phyloP scores from a whole-genome alignment of 1,284 basidiomycete species.

The Cryptococcus sp. region DNA sequence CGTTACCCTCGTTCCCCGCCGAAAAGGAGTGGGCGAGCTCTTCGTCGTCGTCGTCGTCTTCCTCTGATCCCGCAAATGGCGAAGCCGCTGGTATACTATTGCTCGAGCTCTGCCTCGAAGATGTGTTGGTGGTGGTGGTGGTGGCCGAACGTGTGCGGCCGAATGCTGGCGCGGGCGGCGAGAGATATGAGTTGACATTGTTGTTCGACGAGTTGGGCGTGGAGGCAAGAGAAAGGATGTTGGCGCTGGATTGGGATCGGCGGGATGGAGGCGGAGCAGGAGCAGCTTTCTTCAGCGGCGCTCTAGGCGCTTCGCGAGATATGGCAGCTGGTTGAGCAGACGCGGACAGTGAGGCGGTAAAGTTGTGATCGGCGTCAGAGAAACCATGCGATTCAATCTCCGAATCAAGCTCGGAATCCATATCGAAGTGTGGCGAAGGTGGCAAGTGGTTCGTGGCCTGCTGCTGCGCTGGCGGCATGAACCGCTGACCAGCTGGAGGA shows the following conservation, averaged over 20 bases:
- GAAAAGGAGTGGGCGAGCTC: background rate
- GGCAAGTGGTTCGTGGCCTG: constrained; percentile 14
- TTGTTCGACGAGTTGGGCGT: constrained; percentile 5
- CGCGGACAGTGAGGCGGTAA: constrained; percentile 29
- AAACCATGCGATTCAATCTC: constrained; percentile 24
- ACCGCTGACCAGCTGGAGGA: constrained; percentile 15
- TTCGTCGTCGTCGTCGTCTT: constrained; percentile 21
- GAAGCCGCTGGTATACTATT: constrained; percentile 22
- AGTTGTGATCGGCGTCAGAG: constrained; percentile 34
- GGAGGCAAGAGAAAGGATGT: constrained; percentile 18
- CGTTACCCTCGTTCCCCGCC: background rate
- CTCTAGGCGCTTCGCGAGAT: constrained; percentile 2
- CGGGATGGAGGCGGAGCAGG: constrained; percentile 58
- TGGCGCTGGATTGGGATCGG: constrained; percentile 35
- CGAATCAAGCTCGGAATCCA: constrained; percentile 30
- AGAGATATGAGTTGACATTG: constrained; percentile 9
- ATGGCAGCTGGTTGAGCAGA: constrained; percentile 22
- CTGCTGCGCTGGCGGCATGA: constrained; percentile 27
- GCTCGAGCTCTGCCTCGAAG: constrained; percentile 1
- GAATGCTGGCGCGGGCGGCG: constrained; percentile 11
- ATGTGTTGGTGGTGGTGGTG: constrained; percentile 7
- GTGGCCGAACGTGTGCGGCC: constrained; percentile 15
- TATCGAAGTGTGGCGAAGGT: constrained; percentile 18
- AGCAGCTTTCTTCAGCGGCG: constrained; percentile 50
- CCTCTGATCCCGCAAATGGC: constrained; percentile 44